Evolutionary conservation across 2,329 filamentous ascomycete genomes (phyloP), one percentile per base, ranked within the genome.

Genomic region (Colletotrichum shisoi): DNA sequence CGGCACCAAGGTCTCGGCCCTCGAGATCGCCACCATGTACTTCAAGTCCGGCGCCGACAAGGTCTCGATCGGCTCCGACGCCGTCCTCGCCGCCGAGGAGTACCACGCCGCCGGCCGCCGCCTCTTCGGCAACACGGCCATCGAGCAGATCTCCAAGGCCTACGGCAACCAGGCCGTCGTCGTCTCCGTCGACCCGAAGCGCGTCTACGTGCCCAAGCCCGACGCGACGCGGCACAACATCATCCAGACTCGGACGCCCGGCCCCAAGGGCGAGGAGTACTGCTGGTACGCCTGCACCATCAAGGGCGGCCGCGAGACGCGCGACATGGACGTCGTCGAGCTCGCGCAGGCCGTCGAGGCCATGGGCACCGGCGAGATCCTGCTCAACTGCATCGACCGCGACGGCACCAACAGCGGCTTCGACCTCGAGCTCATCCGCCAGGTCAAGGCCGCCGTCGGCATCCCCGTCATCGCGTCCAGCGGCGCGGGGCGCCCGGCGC

Each of bases 221-320:
- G 86, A 89, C 57, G 93, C 92, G 61, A 84, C 85, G 1, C 89
- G 92, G 74, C 91, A 95, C 78, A 80, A 82, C 78, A 92, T 90
- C 15, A 81, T 97, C 74, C 81, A 84, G 74, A 97, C 94, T 0
- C 76, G 79, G 0, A 85, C 82, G 69, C 88, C 87, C 0, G 93
- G 94, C 9, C 89, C 91, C 24, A 84, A 86, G 49, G 93, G 93
- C 34, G 92, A 97, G 78, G 81, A 83, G 59, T 91, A 88, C 79
- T 97, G 93, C 82, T 99, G 94, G 94, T 99, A 97, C 77, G 94
- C 95, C 65, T 98, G 95, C 81, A 99, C 95, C 7, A 93, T 96
- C 81, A 96, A 94, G 81, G 95, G 95, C 53, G 95, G 95, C 7
- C 89, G 95, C 69, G 94, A 98, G 81, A 94, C 91, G n/a, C 87